phyloP scores from a whole-genome alignment of 1,139 yeast genomes.

The Dujonia santamariae region DNA sequence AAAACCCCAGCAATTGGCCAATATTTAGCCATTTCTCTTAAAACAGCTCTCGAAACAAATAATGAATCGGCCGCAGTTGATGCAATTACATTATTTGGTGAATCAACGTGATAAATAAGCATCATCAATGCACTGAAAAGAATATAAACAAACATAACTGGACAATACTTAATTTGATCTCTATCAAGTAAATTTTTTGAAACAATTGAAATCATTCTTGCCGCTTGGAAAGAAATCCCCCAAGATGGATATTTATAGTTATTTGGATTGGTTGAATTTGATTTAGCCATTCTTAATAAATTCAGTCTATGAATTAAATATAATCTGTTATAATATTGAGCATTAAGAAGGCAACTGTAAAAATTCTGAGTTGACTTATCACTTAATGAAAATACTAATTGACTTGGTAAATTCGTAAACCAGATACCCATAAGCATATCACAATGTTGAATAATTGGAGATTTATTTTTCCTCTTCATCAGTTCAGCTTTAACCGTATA shows the following conservation, averaged over 20 bases:
- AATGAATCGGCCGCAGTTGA: slow-evolving; percentile 61
- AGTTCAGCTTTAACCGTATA: slow-evolving; percentile 68
- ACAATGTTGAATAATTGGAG: slow-evolving; percentile 64
- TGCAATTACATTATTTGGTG: slow-evolving; percentile 53
- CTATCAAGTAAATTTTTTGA: slow-evolving; percentile 55
- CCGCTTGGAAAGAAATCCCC: slow-evolving; percentile 85
- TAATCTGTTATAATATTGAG: slow-evolving; percentile 71
- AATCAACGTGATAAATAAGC: slow-evolving; percentile 72
- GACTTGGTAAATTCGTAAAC: slow-evolving; percentile 68
- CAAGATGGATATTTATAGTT: slow-evolving; percentile 69
- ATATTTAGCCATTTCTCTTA: slow-evolving; percentile 49
- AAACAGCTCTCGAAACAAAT: slow-evolving; percentile 47
- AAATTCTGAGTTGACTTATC: slow-evolving; percentile 53
- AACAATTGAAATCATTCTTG: slow-evolving; percentile 73
- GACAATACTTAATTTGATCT: slow-evolving; percentile 51
- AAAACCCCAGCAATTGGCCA: slow-evolving; percentile 46
- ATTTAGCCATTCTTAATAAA: slow-evolving; percentile 50
- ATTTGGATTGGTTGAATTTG: slow-evolving; percentile 40
- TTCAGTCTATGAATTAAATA: slow-evolving; percentile 73
- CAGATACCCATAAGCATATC: slow-evolving; percentile 80
- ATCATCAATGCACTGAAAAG: slow-evolving; percentile 69
- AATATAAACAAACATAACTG: slow-evolving; percentile 54
- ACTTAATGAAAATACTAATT: slow-evolving; percentile 59
- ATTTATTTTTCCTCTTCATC: slow-evolving; percentile 44
- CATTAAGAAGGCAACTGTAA: slow-evolving; percentile 60